Percentiles rank a stretch among this genome's conserved stretches.
phyloP scores from a whole-genome alignment of 2,329 filamentous ascomycete genomes.

The Pseudocercospora musae region DNA sequence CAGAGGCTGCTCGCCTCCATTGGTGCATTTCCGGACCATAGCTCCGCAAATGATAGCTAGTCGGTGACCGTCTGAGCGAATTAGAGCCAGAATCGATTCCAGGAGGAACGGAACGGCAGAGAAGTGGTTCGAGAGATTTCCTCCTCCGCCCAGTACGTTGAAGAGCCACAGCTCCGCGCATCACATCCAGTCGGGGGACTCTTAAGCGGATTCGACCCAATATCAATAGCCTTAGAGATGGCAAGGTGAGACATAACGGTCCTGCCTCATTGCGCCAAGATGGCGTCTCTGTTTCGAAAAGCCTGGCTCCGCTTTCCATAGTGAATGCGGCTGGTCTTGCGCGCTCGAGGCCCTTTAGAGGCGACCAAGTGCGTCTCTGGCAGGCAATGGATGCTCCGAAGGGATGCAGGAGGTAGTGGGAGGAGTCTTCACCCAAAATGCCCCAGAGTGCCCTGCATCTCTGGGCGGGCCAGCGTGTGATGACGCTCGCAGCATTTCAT shows the following conservation, averaged over 20 bases:
- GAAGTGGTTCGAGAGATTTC: background rate
- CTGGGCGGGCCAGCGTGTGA: too few species aligned
- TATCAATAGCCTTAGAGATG: too few species aligned
- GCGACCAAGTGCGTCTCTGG: too few species aligned
- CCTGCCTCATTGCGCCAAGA: too few species aligned
- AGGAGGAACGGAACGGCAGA: background rate
- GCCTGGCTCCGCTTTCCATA: too few species aligned
- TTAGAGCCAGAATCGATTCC: background rate
- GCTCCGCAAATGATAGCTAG: background rate
- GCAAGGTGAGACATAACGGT: background rate
- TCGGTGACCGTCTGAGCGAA: background rate
- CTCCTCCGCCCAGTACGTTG: background rate
- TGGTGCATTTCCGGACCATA: too few species aligned
- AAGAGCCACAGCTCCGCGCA: background rate
- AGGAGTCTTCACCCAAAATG: background rate
- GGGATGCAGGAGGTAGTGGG: background rate
- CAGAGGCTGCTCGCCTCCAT: background rate
- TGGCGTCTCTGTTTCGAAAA: too few species aligned
- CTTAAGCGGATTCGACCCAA: too few species aligned
- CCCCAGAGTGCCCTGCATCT: background rate
- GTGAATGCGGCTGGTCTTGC: too few species aligned
- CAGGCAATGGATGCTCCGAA: background rate
- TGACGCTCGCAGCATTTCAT: too few species aligned
- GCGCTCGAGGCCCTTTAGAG: too few species aligned
- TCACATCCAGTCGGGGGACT: too few species aligned